phyloP scores from a whole-genome alignment of 352 stramenopile genomes.

The Pilasporangium apinafurcum region DNA sequence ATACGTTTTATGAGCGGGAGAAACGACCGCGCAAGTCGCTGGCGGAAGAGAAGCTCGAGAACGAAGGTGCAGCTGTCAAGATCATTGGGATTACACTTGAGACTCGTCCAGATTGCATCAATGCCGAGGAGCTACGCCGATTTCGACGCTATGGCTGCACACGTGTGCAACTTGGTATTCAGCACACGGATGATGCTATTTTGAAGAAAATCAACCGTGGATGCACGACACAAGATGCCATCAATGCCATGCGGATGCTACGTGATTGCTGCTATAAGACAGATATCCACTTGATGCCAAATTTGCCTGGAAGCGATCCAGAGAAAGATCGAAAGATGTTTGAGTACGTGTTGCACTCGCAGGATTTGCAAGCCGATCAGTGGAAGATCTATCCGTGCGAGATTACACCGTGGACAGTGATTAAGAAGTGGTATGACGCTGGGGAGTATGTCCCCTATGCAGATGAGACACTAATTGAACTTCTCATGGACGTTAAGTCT shows the following conservation, averaged over 20 bases:
- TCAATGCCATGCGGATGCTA: slow-evolving; percentile 74
- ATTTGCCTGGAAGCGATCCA: slow-evolving; percentile 79
- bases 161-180: slow-evolving; percentile 86
- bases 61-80: slow-evolving; percentile 78
- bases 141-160: slow-evolving; percentile 84
- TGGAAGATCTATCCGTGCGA: slow-evolving; percentile 96
- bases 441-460: slow-evolving; percentile 87
- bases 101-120: slow-evolving; percentile 89
- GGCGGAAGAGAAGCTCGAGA: slow-evolving; percentile 86
- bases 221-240: slow-evolving; percentile 68
- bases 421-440: slow-evolving; percentile 88
- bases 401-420: slow-evolving; percentile 88
- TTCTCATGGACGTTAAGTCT: slow-evolving; percentile 88
- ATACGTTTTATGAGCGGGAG: slow-evolving; percentile 83
- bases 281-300: slow-evolving; percentile 92
- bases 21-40: slow-evolving; percentile 67
- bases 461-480: slow-evolving; percentile 82
- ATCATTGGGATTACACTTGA: slow-evolving; percentile 91
- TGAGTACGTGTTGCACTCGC: slow-evolving; percentile 81
- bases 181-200: slow-evolving; percentile 90
- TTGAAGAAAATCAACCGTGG: slow-evolving; percentile 90
- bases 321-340: slow-evolving; percentile 89
- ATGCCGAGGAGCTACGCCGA: slow-evolving; percentile 74
- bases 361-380: slow-evolving; percentile 90
- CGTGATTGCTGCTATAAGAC: slow-evolving; percentile 93